phyloP scores from a whole-genome alignment of 2,329 filamentous ascomycete species.

The Scolecobasidium constrictum region DNA sequence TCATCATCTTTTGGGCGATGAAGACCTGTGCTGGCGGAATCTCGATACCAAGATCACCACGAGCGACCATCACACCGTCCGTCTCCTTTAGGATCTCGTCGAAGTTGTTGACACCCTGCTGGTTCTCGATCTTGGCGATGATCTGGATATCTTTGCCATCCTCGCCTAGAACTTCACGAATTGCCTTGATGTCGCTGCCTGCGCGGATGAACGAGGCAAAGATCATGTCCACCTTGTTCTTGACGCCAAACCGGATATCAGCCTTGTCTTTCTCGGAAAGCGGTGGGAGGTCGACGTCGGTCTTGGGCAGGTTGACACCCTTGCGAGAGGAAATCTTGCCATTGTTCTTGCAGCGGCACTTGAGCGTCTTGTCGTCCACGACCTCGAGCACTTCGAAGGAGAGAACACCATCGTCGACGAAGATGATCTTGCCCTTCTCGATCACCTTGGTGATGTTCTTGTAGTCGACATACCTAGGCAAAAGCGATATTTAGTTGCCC shows the following conservation, averaged over 20 bases:
- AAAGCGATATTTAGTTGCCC: too few relatives aligned
- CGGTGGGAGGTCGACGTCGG: conserved; percentile 93
- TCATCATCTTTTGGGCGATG: conserved; percentile 99
- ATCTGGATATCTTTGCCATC: conserved; percentile 96
- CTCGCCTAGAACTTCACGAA: conserved; percentile 81
- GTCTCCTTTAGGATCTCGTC: conserved; percentile 91
- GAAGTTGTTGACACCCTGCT: conserved; percentile 99
- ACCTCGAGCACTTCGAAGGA: conserved; percentile 89
- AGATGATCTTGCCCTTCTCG: conserved; percentile 80
- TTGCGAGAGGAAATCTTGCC: conserved; percentile 98
- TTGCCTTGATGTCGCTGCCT: conserved; percentile 83
- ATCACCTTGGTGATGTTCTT: conserved; percentile 99
- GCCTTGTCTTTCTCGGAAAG: conserved; percentile 97
- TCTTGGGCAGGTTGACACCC: conserved; percentile 98
- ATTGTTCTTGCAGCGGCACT: conserved; percentile 85
- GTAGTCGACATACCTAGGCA: conserved; percentile 82
- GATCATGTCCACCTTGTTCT: conserved; percentile 98
- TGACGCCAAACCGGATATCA: conserved; percentile 89
- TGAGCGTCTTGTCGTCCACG: conserved; percentile 79
- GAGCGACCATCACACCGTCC: conserved; percentile 98
- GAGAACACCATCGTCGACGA: conserved; percentile 95
- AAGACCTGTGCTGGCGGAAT: conserved; percentile 98
- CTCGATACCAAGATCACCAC: conserved; percentile 97
- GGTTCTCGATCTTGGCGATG: conserved; percentile 99
- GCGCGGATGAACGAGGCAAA: conserved; percentile 98